phyloP scores from a whole-genome alignment of 106 monocot species.

The Amphibolis antarctica region DNA sequence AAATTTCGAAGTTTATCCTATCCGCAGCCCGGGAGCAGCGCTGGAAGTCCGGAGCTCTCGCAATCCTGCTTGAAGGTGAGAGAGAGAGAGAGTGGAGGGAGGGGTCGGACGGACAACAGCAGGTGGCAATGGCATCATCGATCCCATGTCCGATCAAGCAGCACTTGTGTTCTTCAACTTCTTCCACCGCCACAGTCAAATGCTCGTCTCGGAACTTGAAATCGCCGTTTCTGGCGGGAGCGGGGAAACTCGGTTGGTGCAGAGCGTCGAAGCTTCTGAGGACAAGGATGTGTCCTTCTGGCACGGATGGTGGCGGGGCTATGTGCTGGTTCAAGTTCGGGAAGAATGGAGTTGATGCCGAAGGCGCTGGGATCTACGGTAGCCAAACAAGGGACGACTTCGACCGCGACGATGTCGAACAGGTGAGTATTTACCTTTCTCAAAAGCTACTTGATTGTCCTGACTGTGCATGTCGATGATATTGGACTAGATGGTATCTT shows the following conservation, averaged over 20 bases:
- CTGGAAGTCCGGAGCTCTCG: too few relatives aligned
- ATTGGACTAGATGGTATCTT: too few relatives aligned
- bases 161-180: not conserved
- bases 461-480: too few relatives aligned
- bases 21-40: too few relatives aligned
- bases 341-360: conserved; percentile 50
- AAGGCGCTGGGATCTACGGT: conserved; percentile 80
- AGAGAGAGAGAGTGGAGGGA: not conserved
- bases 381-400: conserved; percentile 77
- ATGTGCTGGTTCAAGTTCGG: conserved; percentile 75
- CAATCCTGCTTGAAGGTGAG: too few relatives aligned
- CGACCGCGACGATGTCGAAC: conserved; percentile 84
- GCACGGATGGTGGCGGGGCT: conserved; percentile 19
- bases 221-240: conserved; percentile 30
- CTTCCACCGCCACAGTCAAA: conserved; percentile 4
- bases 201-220: conserved; percentile 2
- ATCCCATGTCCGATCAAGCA: conserved; percentile 10
- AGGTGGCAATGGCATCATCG: conserved; percentile 13
- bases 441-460: too few relatives aligned
- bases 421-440: conserved; percentile 23
- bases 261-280: conserved; percentile 13
- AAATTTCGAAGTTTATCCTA: too few relatives aligned
- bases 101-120: not conserved
- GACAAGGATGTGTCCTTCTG: not conserved
- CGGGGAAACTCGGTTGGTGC: conserved; percentile 29